Base-by-base conservation (phyloP, 495 filamentous ascomycete genomes). In the Chaetomium cochliodes region DNA sequence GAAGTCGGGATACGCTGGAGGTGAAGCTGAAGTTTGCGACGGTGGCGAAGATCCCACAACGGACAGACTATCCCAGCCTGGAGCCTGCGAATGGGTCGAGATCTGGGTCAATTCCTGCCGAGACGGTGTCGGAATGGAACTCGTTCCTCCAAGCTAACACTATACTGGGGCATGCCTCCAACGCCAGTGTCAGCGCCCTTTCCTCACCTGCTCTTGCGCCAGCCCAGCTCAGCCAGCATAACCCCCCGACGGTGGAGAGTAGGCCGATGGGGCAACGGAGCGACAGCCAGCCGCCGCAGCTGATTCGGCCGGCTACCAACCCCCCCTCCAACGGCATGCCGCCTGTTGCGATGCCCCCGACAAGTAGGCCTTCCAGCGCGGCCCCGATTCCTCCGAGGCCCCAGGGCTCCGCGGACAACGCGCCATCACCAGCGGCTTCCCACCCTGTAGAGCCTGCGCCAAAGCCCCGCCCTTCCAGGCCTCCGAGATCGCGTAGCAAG, bases 1-100 rank as follows among this genome's bases (percentile, higher is more conserved):
- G 88, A 25, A 86, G 88, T 46, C 90, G 88, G 70, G 94, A 98
- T 73, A 97, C 92, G 2, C 76, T 98, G 61, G 96, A 98, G 77
- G 96, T 98, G 64, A 97, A 91, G 76, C 77, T 98, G 56, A 91
- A 91, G 68, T 81, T 98, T 41, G 88, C 92, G 23, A 89, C 92
- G 1, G 90, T 97, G 28, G 85, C 90, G 13, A 92, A 85, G 41
- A 85, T 87, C 59, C 13, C 37, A 28, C 78, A 87, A 57, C 90
- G 92, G 70, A 53, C 66, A 18, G 71, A 71, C 37, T 68, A 67
- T 53, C 49, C 68, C 22, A 18, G 33, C 59, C 62, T 68, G 53
- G 72, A 67, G 67, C 13, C 64, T 60, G 26, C 72, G 41, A 63
- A 65, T 67, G 54, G 68, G 33, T 23, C 54, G 23, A 70, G 71